phyloP scores from a whole-genome alignment of 371 early-diverging fungal genomes.

The Coemansia sp. region DNA sequence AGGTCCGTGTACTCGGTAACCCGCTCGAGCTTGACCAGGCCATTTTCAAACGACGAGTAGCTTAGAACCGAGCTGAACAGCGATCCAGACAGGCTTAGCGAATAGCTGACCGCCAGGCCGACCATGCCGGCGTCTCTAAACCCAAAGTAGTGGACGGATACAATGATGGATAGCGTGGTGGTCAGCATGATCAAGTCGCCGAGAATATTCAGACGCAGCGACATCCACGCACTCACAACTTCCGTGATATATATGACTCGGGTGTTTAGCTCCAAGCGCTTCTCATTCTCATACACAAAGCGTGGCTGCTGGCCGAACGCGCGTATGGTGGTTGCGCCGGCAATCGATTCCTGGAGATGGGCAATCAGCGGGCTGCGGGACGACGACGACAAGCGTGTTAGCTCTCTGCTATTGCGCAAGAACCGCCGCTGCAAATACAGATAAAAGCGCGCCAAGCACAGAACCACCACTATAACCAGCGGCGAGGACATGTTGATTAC shows the following conservation, averaged over 20 bases:
- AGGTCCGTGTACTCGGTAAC: conserved; percentile 48
- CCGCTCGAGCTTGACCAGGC: conserved; percentile 37
- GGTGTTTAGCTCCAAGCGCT: conserved; percentile 66
- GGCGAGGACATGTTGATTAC: conserved; percentile 66
- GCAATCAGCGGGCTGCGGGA: conserved; percentile 79
- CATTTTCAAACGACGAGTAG: neutral
- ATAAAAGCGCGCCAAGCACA: conserved; percentile 64
- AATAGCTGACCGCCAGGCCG: conserved; percentile 18
- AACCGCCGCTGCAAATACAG: conserved; percentile 70
- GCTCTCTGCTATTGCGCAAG: conserved; percentile 58
- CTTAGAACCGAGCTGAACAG: conserved; percentile 3
- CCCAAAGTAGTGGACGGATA: neutral
- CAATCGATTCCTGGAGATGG: conserved; percentile 69
- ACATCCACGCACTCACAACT: no score
- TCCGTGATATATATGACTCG: neutral
- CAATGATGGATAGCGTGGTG: conserved; percentile 2
- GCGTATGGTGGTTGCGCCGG: conserved; percentile 78
- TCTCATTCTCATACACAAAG: conserved; percentile 71
- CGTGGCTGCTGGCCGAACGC: conserved; percentile 70
- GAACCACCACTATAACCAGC: conserved; percentile 56
- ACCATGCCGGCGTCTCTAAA: neutral
- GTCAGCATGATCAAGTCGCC: no score
- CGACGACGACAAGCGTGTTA: conserved; percentile 59
- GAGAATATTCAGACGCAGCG: no score
- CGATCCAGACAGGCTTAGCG: conserved; percentile 7